These are phyloP conservation scores for Zoysia japonica DNA, from an alignment of 176 grass and related monocot genomes.

Conservation along the genomic window DNA sequence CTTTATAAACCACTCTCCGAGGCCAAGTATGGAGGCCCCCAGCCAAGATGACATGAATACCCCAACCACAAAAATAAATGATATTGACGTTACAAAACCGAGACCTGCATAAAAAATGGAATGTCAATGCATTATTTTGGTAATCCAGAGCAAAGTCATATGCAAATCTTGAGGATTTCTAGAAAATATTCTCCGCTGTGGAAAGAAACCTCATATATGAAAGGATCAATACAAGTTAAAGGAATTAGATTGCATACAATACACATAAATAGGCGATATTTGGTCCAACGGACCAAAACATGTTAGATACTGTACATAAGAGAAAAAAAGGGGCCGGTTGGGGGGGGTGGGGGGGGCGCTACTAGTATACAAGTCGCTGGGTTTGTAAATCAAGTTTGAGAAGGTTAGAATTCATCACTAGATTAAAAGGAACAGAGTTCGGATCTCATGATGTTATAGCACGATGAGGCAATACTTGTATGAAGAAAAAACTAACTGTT, in stretches of 20 bases:
- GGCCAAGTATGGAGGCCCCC: constrained; percentile 68
- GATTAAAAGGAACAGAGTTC: background rate
- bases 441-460: background rate
- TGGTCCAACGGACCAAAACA: no score
- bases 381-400: no score
- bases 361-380: no score
- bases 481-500: constrained; percentile 8
- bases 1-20: constrained; percentile 89
- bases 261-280: no score
- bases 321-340: no score
- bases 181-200: background rate
- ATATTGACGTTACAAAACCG: constrained; percentile 78
- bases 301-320: no score
- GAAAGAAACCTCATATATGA: constrained; percentile 15
- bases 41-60: constrained; percentile 92
- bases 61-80: constrained; percentile 83
- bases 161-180: background rate
- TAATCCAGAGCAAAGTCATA: background rate
- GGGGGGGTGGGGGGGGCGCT: no score
- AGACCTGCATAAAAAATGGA: constrained; percentile 51
- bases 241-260: background rate
- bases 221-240: background rate
- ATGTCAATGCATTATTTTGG: no score
- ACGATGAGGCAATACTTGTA: background rate
- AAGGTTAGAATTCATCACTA: background rate